These are phyloP conservation scores for Phanerochaete sordida DNA, from an alignment of 768 basidiomycete genomes.

Conservation along the genomic window DNA sequence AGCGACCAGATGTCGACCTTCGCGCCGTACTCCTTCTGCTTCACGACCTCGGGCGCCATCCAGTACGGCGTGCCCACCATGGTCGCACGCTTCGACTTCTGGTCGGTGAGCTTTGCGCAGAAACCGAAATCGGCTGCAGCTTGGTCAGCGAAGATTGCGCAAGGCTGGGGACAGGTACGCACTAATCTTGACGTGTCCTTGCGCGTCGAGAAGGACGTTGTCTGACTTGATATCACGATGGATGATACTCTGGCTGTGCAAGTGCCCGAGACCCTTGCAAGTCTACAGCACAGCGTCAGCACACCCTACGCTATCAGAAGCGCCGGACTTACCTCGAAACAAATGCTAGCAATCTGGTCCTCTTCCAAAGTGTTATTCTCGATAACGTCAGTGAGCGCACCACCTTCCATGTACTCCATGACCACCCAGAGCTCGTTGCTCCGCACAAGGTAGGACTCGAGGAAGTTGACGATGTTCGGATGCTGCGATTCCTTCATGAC, in stretches of 20 bases:
- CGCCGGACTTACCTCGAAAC: constrained; percentile 66
- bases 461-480: constrained; percentile 95
- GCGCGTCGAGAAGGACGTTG: constrained; percentile 89
- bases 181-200: constrained; percentile 98
- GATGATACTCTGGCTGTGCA: constrained; percentile 93
- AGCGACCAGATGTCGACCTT: constrained; percentile 98
- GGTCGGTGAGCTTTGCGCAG: constrained; percentile 93
- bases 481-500: constrained; percentile 99
- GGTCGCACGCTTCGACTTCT: constrained; percentile 96
- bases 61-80: constrained; percentile 98
- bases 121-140: constrained; percentile 89
- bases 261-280: constrained; percentile 89
- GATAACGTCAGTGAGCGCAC: constrained; percentile 95
- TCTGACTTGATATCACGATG: constrained; percentile 98
- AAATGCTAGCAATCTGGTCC: constrained; percentile 92
- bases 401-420: constrained; percentile 99
- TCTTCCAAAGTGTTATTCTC: constrained; percentile 95
- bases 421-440: constrained; percentile 93
- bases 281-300: constrained; percentile 48
- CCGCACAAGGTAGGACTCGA: constrained; percentile 87
- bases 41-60: constrained; percentile 99
- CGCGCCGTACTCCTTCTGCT: constrained; percentile 94
- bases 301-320: neutral
- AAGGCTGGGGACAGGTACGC: constrained; percentile 30
- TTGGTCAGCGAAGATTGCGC: neutral